Percentiles rank a stretch among this genome's conserved stretches.
Evolutionary conservation across 352 stramenopile species (phyloP).

Genomic region (Phytophthora multivora): DNA sequence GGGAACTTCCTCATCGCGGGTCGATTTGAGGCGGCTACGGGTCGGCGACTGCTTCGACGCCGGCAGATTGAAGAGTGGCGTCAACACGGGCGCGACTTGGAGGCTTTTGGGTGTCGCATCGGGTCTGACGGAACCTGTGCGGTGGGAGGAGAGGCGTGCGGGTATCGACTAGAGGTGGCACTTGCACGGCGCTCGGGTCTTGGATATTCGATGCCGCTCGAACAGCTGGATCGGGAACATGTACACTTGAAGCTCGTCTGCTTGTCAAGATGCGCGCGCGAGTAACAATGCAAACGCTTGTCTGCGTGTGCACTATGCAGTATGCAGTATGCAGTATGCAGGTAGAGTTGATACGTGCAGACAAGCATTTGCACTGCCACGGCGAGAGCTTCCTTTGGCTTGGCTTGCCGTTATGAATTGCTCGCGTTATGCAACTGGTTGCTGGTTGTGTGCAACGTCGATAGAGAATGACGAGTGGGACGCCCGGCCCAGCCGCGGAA

Average conservation of each 20-base stretch:
- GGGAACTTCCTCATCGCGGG: conserved; percentile 35
- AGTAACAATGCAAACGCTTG: background rate
- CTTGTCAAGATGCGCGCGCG: conserved; percentile 5
- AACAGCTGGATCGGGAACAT: conserved; percentile 14
- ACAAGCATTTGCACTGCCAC: background rate
- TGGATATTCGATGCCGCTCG: background rate
- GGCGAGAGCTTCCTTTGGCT: background rate
- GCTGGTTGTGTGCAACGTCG: conserved; percentile 18
- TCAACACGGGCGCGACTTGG: conserved; percentile 6
- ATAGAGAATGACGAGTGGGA: conserved; percentile 17
- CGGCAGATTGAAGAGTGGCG: conserved; percentile 18
- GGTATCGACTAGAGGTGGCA: no score
- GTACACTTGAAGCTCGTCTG: conserved; percentile 19
- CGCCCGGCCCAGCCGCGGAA: background rate
- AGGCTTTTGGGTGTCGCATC: no score
- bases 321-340: no score
- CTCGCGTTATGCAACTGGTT: conserved; percentile 6
- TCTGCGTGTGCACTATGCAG: no score
- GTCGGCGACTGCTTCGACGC: background rate
- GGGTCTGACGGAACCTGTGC: no score
- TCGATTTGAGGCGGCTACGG: no score
- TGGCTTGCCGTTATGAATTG: background rate
- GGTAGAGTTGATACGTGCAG: no score
- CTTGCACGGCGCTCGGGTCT: no score
- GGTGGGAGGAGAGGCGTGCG: no score